These are phyloP conservation scores for Ustilago bromivora DNA, from an alignment of 1,284 basidiomycete genomes.

Conservation along the genomic window DNA sequence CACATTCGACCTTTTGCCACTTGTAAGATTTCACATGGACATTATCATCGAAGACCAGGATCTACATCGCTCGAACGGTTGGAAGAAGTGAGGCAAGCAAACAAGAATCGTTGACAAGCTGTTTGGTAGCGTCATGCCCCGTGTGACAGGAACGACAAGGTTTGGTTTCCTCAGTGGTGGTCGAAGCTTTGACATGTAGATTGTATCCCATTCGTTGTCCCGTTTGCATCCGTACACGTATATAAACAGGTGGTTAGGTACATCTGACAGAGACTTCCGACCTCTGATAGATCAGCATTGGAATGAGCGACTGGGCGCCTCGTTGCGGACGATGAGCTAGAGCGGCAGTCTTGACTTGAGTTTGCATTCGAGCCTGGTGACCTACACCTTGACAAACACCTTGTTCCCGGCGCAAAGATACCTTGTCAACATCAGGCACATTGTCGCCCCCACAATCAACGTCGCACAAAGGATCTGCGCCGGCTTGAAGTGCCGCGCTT, in stretches of 20 bases:
- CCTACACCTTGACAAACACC: background rate
- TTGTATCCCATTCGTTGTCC: background rate
- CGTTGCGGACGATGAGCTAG: background rate
- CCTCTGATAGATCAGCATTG: too few relatives aligned
- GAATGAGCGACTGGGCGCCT: background rate
- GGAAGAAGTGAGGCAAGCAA: constrained; percentile 59
- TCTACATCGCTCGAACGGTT: constrained; percentile 64
- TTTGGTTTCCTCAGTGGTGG: constrained; percentile 24
- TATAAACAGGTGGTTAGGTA: background rate
- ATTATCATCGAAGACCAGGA: constrained; percentile 68
- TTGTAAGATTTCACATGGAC: constrained; percentile 53
- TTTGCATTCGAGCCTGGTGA: too few relatives aligned
- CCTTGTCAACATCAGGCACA: background rate
- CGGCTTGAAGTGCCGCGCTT: constrained; percentile 11
- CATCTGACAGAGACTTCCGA: too few relatives aligned
- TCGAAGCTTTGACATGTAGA: too few relatives aligned
- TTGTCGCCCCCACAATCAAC: background rate
- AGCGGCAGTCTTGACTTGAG: background rate
- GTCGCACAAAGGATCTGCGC: constrained; percentile 26
- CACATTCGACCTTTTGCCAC: constrained; percentile 27
- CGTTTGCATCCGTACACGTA: background rate
- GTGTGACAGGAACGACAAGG: constrained; percentile 44
- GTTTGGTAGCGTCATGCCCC: constrained; percentile 58
- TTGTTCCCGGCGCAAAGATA: background rate
- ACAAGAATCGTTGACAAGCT: constrained; percentile 62